Evolutionary conservation across 371 early-diverging fungal genomes (phyloP).

Genomic region (Chytridiales sp.): DNA sequence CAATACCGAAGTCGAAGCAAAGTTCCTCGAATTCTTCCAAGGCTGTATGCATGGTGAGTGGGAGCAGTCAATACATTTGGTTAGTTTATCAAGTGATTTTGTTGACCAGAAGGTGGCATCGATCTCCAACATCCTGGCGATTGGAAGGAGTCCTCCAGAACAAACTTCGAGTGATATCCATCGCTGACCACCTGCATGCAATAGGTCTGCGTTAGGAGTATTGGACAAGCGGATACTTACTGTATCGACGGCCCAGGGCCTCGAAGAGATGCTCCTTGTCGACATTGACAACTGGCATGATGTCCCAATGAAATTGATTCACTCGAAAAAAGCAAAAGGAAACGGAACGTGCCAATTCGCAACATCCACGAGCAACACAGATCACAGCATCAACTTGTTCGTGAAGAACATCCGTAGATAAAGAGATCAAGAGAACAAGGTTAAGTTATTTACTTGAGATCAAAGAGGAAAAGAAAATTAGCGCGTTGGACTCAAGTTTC

Average conservation of each 20-base stretch:
- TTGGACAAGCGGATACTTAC: constrained; percentile 47
- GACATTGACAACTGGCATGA: constrained; percentile 91
- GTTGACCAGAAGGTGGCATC: not conserved
- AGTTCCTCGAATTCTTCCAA: constrained; percentile 92
- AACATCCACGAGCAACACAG: too few species aligned
- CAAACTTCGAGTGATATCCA: not conserved
- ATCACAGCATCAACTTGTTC: too few species aligned
- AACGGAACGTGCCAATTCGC: too few species aligned
- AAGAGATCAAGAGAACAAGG: too few species aligned
- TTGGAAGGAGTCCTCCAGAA: constrained; percentile 2
- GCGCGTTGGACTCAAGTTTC: constrained; percentile 42
- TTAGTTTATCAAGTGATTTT: not conserved
- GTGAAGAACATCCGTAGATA: too few species aligned
- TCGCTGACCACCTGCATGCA: not conserved
- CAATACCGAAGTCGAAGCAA: constrained; percentile 99
- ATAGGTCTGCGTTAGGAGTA: too few species aligned
- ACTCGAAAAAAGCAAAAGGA: too few species aligned
- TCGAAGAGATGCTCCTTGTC: constrained; percentile 86
- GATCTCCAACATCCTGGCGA: too few species aligned
- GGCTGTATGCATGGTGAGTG: constrained; percentile 28
- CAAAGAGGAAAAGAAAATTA: too few species aligned
- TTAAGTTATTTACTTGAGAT: too few species aligned
- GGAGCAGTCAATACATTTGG: not conserved
- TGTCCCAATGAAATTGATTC: too few species aligned
- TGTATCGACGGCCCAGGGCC: constrained; percentile 76